phyloP scores from a whole-genome alignment of 345 rosid genomes.

The Erucastrum elatum region DNA sequence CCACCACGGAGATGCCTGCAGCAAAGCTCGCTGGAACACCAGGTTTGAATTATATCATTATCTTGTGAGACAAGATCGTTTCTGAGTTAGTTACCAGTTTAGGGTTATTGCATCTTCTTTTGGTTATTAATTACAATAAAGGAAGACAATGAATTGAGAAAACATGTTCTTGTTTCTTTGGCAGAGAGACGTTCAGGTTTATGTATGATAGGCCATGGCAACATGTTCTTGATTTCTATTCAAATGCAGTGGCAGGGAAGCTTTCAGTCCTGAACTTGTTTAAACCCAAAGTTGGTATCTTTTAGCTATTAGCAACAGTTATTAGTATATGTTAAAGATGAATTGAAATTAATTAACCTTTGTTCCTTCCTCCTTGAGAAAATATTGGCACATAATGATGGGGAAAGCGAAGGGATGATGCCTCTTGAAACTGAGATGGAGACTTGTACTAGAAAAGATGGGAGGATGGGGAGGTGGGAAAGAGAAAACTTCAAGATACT shows the following conservation, averaged over 20 bases:
- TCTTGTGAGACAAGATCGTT: too few relatives aligned
- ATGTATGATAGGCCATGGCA: constrained; percentile 81
- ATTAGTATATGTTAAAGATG: neutral
- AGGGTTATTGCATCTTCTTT: too few relatives aligned
- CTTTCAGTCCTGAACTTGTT: constrained; percentile 50
- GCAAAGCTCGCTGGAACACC: constrained; percentile 69
- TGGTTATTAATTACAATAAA: too few relatives aligned
- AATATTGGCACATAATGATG: constrained; percentile 28
- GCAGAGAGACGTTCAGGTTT: constrained; percentile 68
- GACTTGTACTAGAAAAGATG: constrained; percentile 37
- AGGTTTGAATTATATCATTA: constrained; percentile 41
- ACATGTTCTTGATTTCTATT: constrained; percentile 61
- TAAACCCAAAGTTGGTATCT: constrained; percentile 46
- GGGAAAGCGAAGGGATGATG: constrained; percentile 38
- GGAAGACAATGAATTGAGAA: neutral
- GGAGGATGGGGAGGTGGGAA: constrained; percentile 73
- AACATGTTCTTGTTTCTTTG: neutral
- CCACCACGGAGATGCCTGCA: constrained; percentile 75
- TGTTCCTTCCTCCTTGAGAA: constrained; percentile 38
- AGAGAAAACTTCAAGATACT: constrained; percentile 74
- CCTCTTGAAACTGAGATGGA: constrained; percentile 33
- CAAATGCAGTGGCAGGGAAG: constrained; percentile 52
- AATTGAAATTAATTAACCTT: neutral
- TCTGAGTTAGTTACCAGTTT: too few relatives aligned
- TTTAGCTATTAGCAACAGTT: neutral